A percentile compares a stretch with the other conserved stretches of the same genome.
Conservation (phyloP, 805 yeast genomes). For the Maudiozyma barnettii region DNA sequence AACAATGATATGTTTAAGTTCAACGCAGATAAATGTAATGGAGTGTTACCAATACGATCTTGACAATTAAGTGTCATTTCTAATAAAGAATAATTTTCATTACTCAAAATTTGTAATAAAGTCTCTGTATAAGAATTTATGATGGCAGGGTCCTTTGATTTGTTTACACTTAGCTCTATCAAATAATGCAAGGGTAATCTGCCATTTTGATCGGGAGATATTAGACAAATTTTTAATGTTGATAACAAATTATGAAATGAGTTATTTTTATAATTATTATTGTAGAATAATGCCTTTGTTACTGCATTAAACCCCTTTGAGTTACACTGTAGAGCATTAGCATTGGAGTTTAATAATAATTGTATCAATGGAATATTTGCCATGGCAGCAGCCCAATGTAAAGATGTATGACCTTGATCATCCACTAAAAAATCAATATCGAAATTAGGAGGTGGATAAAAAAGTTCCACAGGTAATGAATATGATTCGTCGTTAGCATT, state of each 20-base stretch:
- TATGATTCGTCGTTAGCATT: constrained; percentile 21
- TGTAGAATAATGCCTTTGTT: constrained; percentile 60
- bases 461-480: constrained; percentile 31
- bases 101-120: constrained; percentile 36
- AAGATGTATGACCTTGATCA: constrained; percentile 70
- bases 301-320: constrained; percentile 59
- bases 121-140: constrained; percentile 47
- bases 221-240: constrained; percentile 52
- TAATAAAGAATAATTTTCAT: constrained; percentile 36
- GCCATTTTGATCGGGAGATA: constrained; percentile 63
- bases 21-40: constrained; percentile 62
- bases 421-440: constrained; percentile 62
- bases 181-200: constrained; percentile 68
- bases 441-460: constrained; percentile 53
- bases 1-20: constrained; percentile 27
- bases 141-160: constrained; percentile 39
- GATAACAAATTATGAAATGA: constrained; percentile 53
- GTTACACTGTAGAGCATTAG: constrained; percentile 48
- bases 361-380: constrained; percentile 53
- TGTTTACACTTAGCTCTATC: constrained; percentile 42
- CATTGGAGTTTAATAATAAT: constrained; percentile 45
- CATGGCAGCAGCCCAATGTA: constrained; percentile 83
- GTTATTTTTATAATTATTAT: constrained; percentile 57
- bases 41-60: constrained; percentile 78
- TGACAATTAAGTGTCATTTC: constrained; percentile 60